Evolutionary conservation across 2,329 filamentous ascomycete species (phyloP).

Genomic region (Helminthosporium solani): DNA sequence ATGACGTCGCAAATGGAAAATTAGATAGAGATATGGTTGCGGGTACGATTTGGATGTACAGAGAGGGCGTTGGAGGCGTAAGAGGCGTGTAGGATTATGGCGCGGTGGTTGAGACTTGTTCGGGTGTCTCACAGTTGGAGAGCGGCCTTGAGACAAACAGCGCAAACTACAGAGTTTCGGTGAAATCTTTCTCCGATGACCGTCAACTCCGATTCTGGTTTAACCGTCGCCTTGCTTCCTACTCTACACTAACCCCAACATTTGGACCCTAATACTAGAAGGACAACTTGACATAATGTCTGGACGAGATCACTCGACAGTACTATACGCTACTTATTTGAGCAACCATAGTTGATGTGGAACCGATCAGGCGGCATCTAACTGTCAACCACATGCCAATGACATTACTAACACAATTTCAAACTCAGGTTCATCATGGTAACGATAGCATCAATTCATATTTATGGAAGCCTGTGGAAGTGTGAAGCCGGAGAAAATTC

Average conservation of each 20-base stretch:
- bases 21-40: background rate
- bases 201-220: background rate
- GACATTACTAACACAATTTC: too few relatives aligned
- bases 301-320: too few relatives aligned
- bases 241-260: background rate
- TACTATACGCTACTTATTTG: too few relatives aligned
- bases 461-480: too few relatives aligned
- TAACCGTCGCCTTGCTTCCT: too few relatives aligned
- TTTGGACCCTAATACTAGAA: background rate
- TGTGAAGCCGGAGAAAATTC: too few relatives aligned
- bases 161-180: constrained; percentile 7
- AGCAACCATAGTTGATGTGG: too few relatives aligned
- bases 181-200: constrained; percentile 6
- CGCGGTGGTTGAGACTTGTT: background rate
- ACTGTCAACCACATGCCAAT: too few relatives aligned
- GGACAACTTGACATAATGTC: too few relatives aligned
- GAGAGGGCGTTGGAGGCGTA: background rate
- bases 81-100: background rate
- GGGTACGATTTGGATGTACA: background rate
- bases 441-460: too few relatives aligned
- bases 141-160: constrained; percentile 3
- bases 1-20: background rate
- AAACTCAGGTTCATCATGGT: too few relatives aligned
- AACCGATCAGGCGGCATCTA: too few relatives aligned
- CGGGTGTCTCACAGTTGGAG: background rate